These are phyloP conservation scores for Boletus barrowsii DNA, from an alignment of 768 basidiomycete genomes.

Conservation along the genomic window DNA sequence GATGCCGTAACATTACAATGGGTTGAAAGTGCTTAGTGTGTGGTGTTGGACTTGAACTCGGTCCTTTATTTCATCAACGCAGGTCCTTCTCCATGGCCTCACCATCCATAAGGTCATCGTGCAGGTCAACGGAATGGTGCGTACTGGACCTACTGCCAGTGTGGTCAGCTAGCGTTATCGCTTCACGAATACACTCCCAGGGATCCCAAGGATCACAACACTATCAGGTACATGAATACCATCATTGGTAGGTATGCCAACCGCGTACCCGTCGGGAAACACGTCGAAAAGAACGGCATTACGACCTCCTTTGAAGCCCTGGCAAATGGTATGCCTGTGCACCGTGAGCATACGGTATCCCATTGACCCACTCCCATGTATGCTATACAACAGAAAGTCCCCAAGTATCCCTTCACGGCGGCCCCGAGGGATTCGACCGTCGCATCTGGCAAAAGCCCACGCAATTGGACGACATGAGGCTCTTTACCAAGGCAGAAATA, in stretches of 20 bases:
- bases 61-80: not conserved
- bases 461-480: conserved; percentile 36
- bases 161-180: not conserved
- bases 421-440: conserved; percentile 62
- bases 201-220: conserved; percentile 52
- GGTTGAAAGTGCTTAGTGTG: not conserved
- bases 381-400: conserved; percentile 38
- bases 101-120: conserved; percentile 68
- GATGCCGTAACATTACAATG: conserved; percentile 3
- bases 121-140: conserved; percentile 60
- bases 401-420: conserved; percentile 69
- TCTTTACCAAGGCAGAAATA: conserved; percentile 59
- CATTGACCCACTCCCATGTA: conserved; percentile 7
- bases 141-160: not conserved
- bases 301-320: conserved; percentile 44
- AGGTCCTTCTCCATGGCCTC: conserved; percentile 67
- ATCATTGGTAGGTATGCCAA: conserved; percentile 74
- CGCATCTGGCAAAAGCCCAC: conserved; percentile 48
- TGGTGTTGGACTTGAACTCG: too few species aligned
- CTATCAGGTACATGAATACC: conserved; percentile 68
- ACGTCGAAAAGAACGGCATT: conserved; percentile 55
- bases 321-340: conserved; percentile 32
- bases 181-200: not conserved
- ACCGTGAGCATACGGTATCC: not conserved
- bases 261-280: conserved; percentile 60